Percentiles rank a stretch among this genome's conserved stretches.
phyloP scores from a whole-genome alignment of 1,284 basidiomycete genomes.

The Ganoderma leucocontextum region DNA sequence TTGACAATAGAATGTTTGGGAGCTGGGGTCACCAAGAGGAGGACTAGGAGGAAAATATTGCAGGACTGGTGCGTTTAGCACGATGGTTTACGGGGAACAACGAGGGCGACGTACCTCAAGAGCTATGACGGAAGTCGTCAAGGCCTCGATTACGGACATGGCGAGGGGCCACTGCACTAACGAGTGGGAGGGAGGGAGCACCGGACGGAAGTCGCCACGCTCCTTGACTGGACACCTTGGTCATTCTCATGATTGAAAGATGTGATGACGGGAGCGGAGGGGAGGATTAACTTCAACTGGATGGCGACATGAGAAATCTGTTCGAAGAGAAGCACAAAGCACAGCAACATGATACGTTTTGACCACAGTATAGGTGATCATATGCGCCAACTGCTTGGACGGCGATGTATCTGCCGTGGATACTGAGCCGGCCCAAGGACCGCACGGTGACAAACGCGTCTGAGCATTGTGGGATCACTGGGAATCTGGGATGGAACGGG shows the following conservation, averaged over 20 bases:
- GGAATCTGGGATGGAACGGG: background rate
- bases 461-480: background rate
- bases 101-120: slow-evolving; percentile 31
- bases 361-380: slow-evolving; percentile 20
- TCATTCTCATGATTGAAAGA: slow-evolving; percentile 1
- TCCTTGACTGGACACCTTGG: background rate
- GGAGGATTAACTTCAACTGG: background rate
- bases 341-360: slow-evolving; percentile 26
- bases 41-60: slow-evolving; percentile 32
- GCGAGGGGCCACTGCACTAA: background rate
- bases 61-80: slow-evolving; percentile 19
- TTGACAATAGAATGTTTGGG: slow-evolving; percentile 40
- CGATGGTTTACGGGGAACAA: background rate
- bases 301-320: slow-evolving; percentile 28
- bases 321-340: slow-evolving; percentile 24
- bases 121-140: slow-evolving; percentile 33
- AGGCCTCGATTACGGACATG: slow-evolving; percentile 10
- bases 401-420: background rate
- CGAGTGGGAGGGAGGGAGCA: slow-evolving; percentile 2
- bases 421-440: background rate
- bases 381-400: slow-evolving; percentile 1
- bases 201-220: background rate
- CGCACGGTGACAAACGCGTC: background rate
- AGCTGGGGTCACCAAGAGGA: slow-evolving; percentile 38
- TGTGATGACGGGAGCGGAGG: background rate